A percentile compares a stretch with the other conserved stretches of the same genome.
These are phyloP conservation scores for Bolboschoenoplectus hybrid DNA, from an alignment of 202 grass and related monocot species.

Conservation along the genomic window DNA sequence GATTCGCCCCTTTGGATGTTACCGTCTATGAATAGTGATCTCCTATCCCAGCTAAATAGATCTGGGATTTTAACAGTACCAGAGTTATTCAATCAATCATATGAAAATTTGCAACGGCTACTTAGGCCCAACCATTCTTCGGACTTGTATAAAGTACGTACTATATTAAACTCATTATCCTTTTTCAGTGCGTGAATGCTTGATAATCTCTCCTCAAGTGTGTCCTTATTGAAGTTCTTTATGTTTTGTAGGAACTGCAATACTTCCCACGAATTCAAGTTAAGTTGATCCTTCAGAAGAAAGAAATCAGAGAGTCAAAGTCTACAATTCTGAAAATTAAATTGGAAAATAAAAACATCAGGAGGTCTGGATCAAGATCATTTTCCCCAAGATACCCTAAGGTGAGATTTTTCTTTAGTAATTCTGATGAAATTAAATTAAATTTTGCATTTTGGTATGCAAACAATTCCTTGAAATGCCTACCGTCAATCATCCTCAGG, in stretches of 20 bases:
- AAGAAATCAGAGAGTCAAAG: slow-evolving; percentile 46
- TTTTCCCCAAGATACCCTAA: slow-evolving; percentile 90
- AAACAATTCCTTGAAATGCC: background rate
- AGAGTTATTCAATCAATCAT: slow-evolving; percentile 59
- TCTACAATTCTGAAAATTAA: slow-evolving; percentile 68
- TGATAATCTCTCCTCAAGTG: slow-evolving; percentile 18
- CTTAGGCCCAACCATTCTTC: slow-evolving; percentile 58
- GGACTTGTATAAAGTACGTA: slow-evolving; percentile 70
- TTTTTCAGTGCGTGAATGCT: background rate
- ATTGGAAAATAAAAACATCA: slow-evolving; percentile 64
- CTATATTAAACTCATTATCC: slow-evolving; percentile 27
- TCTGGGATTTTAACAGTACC: slow-evolving; percentile 56
- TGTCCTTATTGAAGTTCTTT: slow-evolving; percentile 20
- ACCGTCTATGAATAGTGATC: slow-evolving; percentile 76
- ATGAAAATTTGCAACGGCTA: slow-evolving; percentile 62
- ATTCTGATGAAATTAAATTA: background rate
- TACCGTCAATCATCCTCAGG: background rate
- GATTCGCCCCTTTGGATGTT: slow-evolving; percentile 89
- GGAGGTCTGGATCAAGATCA: slow-evolving; percentile 61
- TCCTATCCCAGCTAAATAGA: slow-evolving; percentile 69
- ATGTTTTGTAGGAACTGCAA: slow-evolving; percentile 75
- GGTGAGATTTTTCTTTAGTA: slow-evolving; percentile 47
- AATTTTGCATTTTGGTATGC: background rate
- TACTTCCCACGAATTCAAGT: slow-evolving; percentile 69
- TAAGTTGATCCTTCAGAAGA: slow-evolving; percentile 71